phyloP scores from a whole-genome alignment of 805 yeast species.

The Lachancea lanzarotensis region DNA sequence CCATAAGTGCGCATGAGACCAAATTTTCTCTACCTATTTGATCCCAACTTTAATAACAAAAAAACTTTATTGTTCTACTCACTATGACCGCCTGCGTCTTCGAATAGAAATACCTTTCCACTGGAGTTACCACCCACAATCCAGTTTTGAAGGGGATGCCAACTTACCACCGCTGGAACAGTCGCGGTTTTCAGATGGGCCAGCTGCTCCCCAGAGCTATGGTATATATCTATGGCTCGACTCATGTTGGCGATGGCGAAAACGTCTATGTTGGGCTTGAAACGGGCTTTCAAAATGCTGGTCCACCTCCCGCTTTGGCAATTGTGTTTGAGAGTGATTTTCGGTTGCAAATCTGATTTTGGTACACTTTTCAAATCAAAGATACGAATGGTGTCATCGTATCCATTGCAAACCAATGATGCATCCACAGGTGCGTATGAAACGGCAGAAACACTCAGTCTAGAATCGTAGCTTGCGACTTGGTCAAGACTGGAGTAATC shows the following conservation, averaged over 20 bases:
- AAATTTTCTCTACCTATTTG: constrained; percentile 2
- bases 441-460: constrained; percentile 76
- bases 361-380: constrained; percentile 43
- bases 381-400: constrained; percentile 75
- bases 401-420: constrained; percentile 84
- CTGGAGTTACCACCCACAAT: constrained; percentile 90
- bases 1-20: not conserved
- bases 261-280: constrained; percentile 73
- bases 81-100: constrained; percentile 14
- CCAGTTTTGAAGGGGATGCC: constrained; percentile 89
- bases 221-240: constrained; percentile 75
- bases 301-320: constrained; percentile 99
- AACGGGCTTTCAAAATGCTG: constrained; percentile 76
- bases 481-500: constrained; percentile 35
- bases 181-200: constrained; percentile 80
- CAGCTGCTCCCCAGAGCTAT: constrained; percentile 65
- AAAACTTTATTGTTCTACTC: constrained; percentile 2
- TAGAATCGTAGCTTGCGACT: constrained; percentile 56
- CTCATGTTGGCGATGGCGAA: constrained; percentile 94
- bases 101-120: constrained; percentile 70
- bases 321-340: constrained; percentile 67
- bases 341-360: constrained; percentile 45
- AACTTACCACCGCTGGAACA: constrained; percentile 82
- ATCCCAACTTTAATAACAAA: constrained; percentile 4
- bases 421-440: constrained; percentile 65